A percentile compares a stretch with the other conserved stretches of the same genome.
Conservation (phyloP, 805 yeast genomes). For the Geotrichum ghanense region DNA sequence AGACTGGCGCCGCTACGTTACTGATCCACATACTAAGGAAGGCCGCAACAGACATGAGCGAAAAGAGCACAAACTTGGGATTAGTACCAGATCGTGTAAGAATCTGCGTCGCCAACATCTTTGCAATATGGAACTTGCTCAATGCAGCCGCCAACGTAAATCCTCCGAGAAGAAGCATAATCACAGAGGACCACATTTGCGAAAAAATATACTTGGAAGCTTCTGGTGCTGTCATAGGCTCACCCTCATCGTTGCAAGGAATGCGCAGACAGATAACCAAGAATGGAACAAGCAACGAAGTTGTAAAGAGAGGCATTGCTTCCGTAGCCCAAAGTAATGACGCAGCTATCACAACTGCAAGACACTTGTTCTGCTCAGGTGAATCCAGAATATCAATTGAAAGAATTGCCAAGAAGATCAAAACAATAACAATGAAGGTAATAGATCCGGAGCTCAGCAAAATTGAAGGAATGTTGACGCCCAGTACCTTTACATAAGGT, state of each 20-base stretch:
- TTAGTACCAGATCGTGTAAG: slow-evolving; percentile 76
- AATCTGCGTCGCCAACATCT: slow-evolving; percentile 69
- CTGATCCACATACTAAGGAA: slow-evolving; percentile 92
- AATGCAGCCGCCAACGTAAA: slow-evolving; percentile 91
- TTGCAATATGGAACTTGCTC: slow-evolving; percentile 84
- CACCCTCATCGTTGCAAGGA: slow-evolving; percentile 42
- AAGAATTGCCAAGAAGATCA: slow-evolving; percentile 39
- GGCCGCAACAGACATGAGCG: slow-evolving; percentile 78
- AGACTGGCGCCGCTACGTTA: slow-evolving; percentile 94
- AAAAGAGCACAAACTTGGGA: slow-evolving; percentile 63
- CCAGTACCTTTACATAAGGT: slow-evolving; percentile 4
- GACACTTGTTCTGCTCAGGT: slow-evolving; percentile 65
- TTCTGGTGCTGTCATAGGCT: slow-evolving; percentile 48
- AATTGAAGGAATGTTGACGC: slow-evolving; percentile 25
- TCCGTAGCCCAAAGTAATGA: slow-evolving; percentile 95
- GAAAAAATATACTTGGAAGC: slow-evolving; percentile 73
- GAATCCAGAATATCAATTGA: slow-evolving; percentile 33
- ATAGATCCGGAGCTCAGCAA: slow-evolving; percentile 30
- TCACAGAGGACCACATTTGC: slow-evolving; percentile 92
- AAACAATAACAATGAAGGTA: slow-evolving; percentile 37
- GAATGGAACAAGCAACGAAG: slow-evolving; percentile 75
- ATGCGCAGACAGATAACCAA: slow-evolving; percentile 65
- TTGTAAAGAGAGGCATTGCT: slow-evolving; percentile 81
- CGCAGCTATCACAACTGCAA: slow-evolving; percentile 71
- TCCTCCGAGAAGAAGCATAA: slow-evolving; percentile 84